A percentile compares a stretch with the other conserved stretches of the same genome.
phyloP scores from a whole-genome alignment of 192 early-diverging fungal genomes.

The Coemansia sp. region DNA sequence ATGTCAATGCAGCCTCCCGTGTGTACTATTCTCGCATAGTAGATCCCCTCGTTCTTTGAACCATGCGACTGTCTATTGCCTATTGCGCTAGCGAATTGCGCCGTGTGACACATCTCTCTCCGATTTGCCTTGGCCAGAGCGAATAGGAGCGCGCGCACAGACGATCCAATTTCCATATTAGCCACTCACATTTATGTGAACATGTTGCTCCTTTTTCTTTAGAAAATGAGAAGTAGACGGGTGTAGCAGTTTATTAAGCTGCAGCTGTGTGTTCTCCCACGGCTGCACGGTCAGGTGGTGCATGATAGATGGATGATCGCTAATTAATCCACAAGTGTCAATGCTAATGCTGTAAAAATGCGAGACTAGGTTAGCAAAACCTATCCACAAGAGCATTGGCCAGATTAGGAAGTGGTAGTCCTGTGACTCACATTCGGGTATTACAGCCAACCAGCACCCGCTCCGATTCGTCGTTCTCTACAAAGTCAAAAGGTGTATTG shows the following conservation, averaged over 20 bases:
- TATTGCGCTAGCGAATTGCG: not conserved
- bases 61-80: too few relatives aligned
- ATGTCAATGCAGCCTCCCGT: too few relatives aligned
- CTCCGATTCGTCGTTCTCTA: not conserved
- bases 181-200: not conserved
- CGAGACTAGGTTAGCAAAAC: too few relatives aligned
- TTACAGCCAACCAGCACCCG: not conserved
- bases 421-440: conserved; percentile 1
- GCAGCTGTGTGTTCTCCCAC: not conserved
- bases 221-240: not conserved
- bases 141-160: not conserved
- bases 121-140: not conserved
- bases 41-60: too few relatives aligned
- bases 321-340: not conserved
- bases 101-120: not conserved
- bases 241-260: not conserved
- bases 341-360: not conserved
- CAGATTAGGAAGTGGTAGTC: not conserved
- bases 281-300: not conserved
- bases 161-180: not conserved
- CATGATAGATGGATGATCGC: not conserved
- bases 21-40: too few relatives aligned
- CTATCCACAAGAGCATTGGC: not conserved
- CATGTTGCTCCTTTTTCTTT: not conserved
- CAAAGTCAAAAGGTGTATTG: not conserved